A percentile compares a stretch with the other conserved stretches of the same genome.
These are phyloP conservation scores for Pachyrhizus erosus DNA, from an alignment of 306 rosid genomes.

Conservation along the genomic window DNA sequence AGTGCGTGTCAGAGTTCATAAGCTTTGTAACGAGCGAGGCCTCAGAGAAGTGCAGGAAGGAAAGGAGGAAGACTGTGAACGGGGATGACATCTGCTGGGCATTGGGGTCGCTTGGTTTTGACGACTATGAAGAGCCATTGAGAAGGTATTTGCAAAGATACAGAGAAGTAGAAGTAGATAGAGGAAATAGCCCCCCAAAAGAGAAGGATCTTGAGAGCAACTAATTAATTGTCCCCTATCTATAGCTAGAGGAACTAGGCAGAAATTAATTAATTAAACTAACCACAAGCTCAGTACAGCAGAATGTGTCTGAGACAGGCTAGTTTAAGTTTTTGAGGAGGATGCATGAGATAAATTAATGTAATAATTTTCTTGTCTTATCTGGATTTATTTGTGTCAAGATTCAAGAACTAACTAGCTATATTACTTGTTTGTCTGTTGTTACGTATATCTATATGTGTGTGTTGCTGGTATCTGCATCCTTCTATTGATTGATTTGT, in stretches of 20 bases:
- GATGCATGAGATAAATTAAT: background rate
- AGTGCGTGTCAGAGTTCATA: slow-evolving; percentile 92
- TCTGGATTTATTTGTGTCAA: background rate
- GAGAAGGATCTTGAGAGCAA: background rate
- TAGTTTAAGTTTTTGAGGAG: slow-evolving; percentile 37
- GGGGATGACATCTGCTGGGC: slow-evolving; percentile 96
- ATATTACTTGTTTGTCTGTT: slow-evolving; percentile 20
- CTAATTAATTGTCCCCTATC: slow-evolving; percentile 18
- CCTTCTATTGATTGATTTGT: background rate
- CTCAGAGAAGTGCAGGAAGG: slow-evolving; percentile 84
- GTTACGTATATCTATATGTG: background rate
- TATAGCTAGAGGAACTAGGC: slow-evolving; percentile 12
- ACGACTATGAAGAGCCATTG: slow-evolving; percentile 82
- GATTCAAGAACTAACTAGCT: slow-evolving; percentile 23
- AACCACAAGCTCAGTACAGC: background rate
- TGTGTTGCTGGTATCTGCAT: background rate
- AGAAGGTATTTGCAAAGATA: slow-evolving; percentile 71
- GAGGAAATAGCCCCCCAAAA: slow-evolving; percentile 35
- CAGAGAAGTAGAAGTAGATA: slow-evolving; percentile 80
- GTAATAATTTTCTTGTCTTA: slow-evolving; percentile 34
- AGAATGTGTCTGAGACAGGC: slow-evolving; percentile 1
- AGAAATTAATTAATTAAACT: background rate
- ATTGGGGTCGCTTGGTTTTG: slow-evolving; percentile 80
- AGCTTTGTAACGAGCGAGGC: slow-evolving; percentile 96
- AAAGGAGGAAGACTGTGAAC: slow-evolving; percentile 90